These are phyloP conservation scores for Rubia peregrina DNA, from an alignment of 305 asterid genomes.

Conservation along the genomic window DNA sequence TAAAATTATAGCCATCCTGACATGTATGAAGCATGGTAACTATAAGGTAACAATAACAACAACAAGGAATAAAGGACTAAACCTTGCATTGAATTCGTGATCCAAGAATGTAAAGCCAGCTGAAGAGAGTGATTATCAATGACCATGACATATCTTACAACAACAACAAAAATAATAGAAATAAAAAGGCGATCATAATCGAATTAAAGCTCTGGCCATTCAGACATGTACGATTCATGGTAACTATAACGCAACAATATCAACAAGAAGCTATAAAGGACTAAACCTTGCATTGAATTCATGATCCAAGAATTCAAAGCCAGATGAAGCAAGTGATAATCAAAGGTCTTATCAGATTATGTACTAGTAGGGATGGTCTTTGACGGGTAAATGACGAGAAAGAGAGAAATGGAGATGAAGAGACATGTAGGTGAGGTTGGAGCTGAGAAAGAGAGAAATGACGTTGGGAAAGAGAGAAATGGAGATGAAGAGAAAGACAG, in stretches of 20 bases:
- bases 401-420: too few species aligned
- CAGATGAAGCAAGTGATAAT: neutral
- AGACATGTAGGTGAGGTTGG: too few species aligned
- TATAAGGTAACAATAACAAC: too few species aligned
- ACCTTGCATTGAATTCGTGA: neutral
- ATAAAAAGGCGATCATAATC: neutral
- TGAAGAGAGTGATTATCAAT: constrained; percentile 13
- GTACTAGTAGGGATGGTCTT: too few species aligned
- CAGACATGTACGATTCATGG: neutral
- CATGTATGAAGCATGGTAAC: too few species aligned
- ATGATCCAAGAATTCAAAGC: neutral
- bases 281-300: neutral
- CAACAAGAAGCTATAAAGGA: neutral
- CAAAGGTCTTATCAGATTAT: neutral
- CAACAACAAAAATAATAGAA: constrained; percentile 12
- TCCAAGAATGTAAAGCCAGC: neutral
- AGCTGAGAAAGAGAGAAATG: too few species aligned
- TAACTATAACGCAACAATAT: neutral
- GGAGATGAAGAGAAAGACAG: too few species aligned
- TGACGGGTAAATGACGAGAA: constrained; percentile 2
- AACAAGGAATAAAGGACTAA: neutral
- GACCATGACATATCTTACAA: constrained; percentile 22
- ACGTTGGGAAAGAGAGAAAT: too few species aligned
- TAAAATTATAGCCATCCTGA: too few species aligned
- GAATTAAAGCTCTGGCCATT: neutral